Conservation (phyloP, 768 basidiomycete species). For the Tremella fuciformis region DNA sequence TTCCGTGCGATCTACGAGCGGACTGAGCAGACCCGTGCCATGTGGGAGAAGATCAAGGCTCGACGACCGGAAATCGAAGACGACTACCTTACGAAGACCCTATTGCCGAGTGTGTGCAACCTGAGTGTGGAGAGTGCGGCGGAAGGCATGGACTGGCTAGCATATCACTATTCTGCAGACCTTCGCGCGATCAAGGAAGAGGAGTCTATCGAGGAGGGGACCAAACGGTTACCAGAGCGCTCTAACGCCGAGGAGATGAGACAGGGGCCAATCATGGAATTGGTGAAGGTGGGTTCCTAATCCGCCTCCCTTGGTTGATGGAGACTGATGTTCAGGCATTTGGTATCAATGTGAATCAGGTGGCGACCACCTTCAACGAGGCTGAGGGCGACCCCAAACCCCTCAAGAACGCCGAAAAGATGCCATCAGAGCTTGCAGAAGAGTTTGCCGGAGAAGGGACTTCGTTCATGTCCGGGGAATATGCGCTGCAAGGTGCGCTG, state of each 20-base stretch:
- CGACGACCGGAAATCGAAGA: slow-evolving; percentile 59
- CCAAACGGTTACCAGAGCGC: slow-evolving; percentile 44
- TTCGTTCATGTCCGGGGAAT: slow-evolving; percentile 27
- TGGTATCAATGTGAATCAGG: slow-evolving; percentile 74
- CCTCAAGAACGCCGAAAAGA: slow-evolving; percentile 66
- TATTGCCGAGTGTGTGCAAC: slow-evolving; percentile 56
- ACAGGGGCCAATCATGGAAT: slow-evolving; percentile 42
- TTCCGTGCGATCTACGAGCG: slow-evolving; percentile 82
- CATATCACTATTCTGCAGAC: slow-evolving; percentile 68
- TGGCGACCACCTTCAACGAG: slow-evolving; percentile 73
- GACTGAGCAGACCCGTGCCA: slow-evolving; percentile 60
- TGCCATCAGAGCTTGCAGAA: slow-evolving; percentile 77
- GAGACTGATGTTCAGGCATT: slow-evolving; percentile 61
- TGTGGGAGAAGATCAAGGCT: slow-evolving; percentile 64
- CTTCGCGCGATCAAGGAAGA: slow-evolving; percentile 61
- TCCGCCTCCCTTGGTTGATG: too few species aligned
- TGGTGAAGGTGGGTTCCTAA: slow-evolving; percentile 68
- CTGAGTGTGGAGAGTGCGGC: slow-evolving; percentile 78
- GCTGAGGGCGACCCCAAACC: slow-evolving; percentile 22
- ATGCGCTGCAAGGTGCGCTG: slow-evolving; percentile 44
- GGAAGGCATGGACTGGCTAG: slow-evolving; percentile 87
- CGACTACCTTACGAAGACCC: slow-evolving; percentile 69
- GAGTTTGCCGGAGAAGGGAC: slow-evolving; percentile 64
- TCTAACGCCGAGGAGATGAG: slow-evolving; percentile 23
- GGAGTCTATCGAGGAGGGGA: slow-evolving; percentile 44